Base-by-base conservation (phyloP, 1,284 basidiomycete genomes). In the Porodaedalea pini region DNA sequence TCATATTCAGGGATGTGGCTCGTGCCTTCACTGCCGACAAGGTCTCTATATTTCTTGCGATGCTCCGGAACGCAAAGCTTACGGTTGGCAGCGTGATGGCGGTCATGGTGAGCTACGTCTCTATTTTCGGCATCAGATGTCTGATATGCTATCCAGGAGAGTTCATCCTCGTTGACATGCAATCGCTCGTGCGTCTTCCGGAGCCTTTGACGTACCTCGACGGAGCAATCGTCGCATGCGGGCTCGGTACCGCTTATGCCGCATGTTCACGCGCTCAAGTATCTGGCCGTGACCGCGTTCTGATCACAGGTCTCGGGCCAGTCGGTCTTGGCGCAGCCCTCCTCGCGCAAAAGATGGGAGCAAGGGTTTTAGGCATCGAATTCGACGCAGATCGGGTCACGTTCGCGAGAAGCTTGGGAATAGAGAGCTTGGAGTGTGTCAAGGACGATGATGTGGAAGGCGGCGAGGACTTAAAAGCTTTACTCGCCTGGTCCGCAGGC, bases 11-110 rank as follows among this genome's bases (percentile, higher is more conserved):
- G 59, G 59, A 23, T 61, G 59, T 40, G 56, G 56, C 11, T 48
- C 45, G 17, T 61, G 59, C 32, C 47, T 54, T 39, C 45, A 50
- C 10, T 61, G 59, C 44, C 17, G 59, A 21, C 17, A 45, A 40
- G 59, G 59, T 5, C 37, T 51, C 5, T 58, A 61, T 31, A 58
- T 61, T 13, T 57, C 45, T 34, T 61, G 59, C 31, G 29, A 34
- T 34, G 6, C 27, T 15, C 45, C 45, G 4, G 47, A 55, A 21
- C 44, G 60, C 23, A 51, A 48, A 29, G 60, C 60, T 2, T 61
- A 61, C 40, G 60, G 59, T 23, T 61, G 59, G 60, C 60, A 61
- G 32, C 51, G 60, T 8, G 57, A 61, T 48, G 60, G 60, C 45
- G 60, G 60, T 31, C 60, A 61, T 43, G 60, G 60, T 59, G 44